These are phyloP conservation scores for Brassica incana DNA, from an alignment of 345 rosid genomes.

Conservation along the genomic window DNA sequence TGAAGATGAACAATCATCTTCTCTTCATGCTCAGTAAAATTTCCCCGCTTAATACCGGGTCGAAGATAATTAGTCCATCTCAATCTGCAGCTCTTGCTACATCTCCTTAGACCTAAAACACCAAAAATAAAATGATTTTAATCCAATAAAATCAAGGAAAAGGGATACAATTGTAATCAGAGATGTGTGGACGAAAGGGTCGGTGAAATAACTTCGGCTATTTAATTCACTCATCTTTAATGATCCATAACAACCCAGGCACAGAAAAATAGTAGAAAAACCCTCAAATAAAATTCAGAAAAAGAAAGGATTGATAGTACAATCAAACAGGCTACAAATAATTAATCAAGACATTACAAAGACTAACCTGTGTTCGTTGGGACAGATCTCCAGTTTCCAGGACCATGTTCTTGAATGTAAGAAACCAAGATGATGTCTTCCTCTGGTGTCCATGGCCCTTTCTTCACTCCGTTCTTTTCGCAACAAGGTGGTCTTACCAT, in stretches of 20 bases:
- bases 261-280: slow-evolving; percentile 9
- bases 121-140: slow-evolving; percentile 5
- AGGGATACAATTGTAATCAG: not conserved
- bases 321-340: not conserved
- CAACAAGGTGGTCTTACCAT: slow-evolving; percentile 99
- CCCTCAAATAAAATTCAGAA: not conserved
- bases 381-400: slow-evolving; percentile 97
- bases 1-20: slow-evolving; percentile 94
- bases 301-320: not conserved
- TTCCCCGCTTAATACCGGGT: slow-evolving; percentile 94
- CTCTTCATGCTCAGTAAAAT: slow-evolving; percentile 90
- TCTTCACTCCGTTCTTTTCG: slow-evolving; percentile 86
- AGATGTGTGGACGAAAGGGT: slow-evolving; percentile 29
- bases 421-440: slow-evolving; percentile 94
- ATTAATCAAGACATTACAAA: not conserved
- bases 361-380: slow-evolving; percentile 76
- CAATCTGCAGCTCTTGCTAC: slow-evolving; percentile 98
- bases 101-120: slow-evolving; percentile 78
- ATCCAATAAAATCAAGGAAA: slow-evolving; percentile 1
- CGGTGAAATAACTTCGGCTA: slow-evolving; percentile 32
- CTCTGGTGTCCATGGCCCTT: slow-evolving; percentile 99
- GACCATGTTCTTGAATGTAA: slow-evolving; percentile 93
- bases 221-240: slow-evolving; percentile 45
- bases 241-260: slow-evolving; percentile 51
- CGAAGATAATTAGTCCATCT: slow-evolving; percentile 96